Conservation (phyloP, 352 stramenopile genomes). For the Pelagophyceae sp. region DNA sequence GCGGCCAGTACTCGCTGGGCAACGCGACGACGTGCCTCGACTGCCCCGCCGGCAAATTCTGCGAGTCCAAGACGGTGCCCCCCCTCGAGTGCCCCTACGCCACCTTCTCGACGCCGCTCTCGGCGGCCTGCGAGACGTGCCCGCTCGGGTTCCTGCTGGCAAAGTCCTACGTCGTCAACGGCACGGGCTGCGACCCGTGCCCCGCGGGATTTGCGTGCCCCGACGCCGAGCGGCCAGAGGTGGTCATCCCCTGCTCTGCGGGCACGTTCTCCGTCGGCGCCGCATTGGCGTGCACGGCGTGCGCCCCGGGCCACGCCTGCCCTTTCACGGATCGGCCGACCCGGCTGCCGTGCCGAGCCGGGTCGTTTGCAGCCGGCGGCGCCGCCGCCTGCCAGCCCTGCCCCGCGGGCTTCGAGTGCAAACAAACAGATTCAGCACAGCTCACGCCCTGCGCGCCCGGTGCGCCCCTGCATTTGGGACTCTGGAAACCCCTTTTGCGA, state of each 20-base stretch:
- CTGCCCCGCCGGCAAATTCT: conserved; percentile 41
- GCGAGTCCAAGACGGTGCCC: conserved; percentile 32
- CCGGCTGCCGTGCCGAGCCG: conserved; percentile 38
- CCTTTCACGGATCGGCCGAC: conserved; percentile 21
- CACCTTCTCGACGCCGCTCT: conserved; percentile 46
- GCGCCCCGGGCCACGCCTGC: conserved; percentile 68
- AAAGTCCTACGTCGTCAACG: conserved; percentile 27
- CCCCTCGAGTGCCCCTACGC: conserved; percentile 49
- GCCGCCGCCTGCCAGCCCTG: conserved; percentile 50
- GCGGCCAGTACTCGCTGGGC: conserved; percentile 45
- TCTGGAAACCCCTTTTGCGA: too few relatives aligned
- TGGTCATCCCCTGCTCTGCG: conserved; percentile 16
- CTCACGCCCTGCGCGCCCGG: conserved; percentile 7
- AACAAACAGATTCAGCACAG: not conserved
- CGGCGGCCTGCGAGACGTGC: conserved; percentile 46
- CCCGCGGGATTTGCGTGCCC: conserved; percentile 67
- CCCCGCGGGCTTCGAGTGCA: conserved; percentile 18
- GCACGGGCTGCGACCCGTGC: conserved; percentile 56
- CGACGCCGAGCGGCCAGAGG: conserved; percentile 24
- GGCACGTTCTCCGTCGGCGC: conserved; percentile 49
- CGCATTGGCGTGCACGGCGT: conserved; percentile 51
- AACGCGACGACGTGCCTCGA: conserved; percentile 24
- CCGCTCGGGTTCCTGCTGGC: conserved; percentile 40
- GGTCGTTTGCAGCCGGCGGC: conserved; percentile 56
- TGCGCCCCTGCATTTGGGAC: not conserved